Evolutionary conservation across 2,329 filamentous ascomycete species (phyloP).

Genomic region (Periconia sp.): DNA sequence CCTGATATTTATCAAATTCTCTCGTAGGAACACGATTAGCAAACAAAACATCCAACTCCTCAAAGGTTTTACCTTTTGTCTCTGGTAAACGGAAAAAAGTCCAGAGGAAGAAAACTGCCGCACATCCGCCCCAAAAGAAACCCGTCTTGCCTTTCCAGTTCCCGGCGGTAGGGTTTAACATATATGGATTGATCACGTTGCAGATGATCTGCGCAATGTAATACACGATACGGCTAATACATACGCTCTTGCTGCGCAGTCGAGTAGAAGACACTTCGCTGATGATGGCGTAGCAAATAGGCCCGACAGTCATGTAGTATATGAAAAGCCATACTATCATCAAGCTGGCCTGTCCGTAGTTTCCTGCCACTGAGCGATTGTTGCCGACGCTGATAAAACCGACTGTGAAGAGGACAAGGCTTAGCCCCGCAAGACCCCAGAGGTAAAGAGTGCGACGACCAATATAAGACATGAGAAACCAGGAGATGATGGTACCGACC

Average conservation of each 20-base stretch:
- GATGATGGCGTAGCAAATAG: constrained; percentile 83
- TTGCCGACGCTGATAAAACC: constrained; percentile 58
- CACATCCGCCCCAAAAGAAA: constrained; percentile 81
- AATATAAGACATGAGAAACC: constrained; percentile 72
- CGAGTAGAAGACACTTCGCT: constrained; percentile 78
- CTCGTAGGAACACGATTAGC: constrained; percentile 48
- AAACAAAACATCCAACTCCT: constrained; percentile 80
- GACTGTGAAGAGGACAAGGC: constrained; percentile 74
- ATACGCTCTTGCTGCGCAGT: constrained; percentile 84
- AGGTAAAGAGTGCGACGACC: constrained; percentile 75
- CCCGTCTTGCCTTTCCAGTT: constrained; percentile 81
- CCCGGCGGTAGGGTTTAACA: constrained; percentile 60
- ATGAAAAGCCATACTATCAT: constrained; percentile 54
- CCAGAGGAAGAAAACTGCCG: constrained; percentile 72
- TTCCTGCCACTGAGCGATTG: constrained; percentile 45
- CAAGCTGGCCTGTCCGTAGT: constrained; percentile 22
- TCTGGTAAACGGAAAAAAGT: constrained; percentile 78
- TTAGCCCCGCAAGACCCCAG: constrained; percentile 62
- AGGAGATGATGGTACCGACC: constrained; percentile 69
- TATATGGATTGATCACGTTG: constrained; percentile 70
- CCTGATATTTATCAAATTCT: constrained; percentile 12
- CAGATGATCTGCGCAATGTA: constrained; percentile 70
- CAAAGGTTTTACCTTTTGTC: constrained; percentile 74
- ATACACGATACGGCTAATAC: constrained; percentile 71
- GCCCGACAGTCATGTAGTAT: constrained; percentile 83